Base-by-base conservation (phyloP, 2,329 filamentous ascomycete genomes). In the Ceratocystis alfenasii region DNA sequence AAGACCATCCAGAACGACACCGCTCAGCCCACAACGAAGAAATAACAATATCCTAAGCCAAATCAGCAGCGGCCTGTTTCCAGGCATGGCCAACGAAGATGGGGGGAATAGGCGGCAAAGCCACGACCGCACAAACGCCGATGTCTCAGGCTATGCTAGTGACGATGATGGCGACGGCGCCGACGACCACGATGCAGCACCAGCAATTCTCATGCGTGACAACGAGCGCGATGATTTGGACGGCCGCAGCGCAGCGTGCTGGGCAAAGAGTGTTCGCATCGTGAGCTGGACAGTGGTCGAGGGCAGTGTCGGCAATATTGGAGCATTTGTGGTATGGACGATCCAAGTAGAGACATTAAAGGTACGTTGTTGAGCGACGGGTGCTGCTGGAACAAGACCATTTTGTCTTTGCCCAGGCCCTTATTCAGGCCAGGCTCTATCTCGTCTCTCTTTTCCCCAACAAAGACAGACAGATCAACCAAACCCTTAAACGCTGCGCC, bases 311-410 rank as follows among this genome's bases (percentile, higher is more conserved):
- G 82, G 79, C 15, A 83, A 79, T 69, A 80, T 85, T 33, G 93
- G 93, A n/a, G 89, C 92, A 1, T 99, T 97, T 77, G 90, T 96
- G 1, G 91, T 96, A 6, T 99, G 90, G 89, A 94, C 90, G 73
- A 91, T 94, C 72, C 85, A 82, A 61, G 89, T 99, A 57, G 86
- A 94, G 74, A 96, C 91, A 2, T 78, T 97, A 63, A 87, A 85
- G 75, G 90, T 92, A 74, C 74, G 85, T 81, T 8, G 22, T 25
- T 53, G 36, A 41, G 36, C 8, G 36, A 12, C 12, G 36, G 12
- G 36, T 15, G 36, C 12, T 41, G 36, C 36, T 20, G 7, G 10
- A 48, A 15, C 30, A 30, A 25, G 28, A 15, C 4, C 25, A 10
- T 60, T 4, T 61, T 41, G 12, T 12, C 22, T 28, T 22, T 22